Evolutionary conservation across 257 asterid species (phyloP).

Genomic region (Nicotiana knightiana): DNA sequence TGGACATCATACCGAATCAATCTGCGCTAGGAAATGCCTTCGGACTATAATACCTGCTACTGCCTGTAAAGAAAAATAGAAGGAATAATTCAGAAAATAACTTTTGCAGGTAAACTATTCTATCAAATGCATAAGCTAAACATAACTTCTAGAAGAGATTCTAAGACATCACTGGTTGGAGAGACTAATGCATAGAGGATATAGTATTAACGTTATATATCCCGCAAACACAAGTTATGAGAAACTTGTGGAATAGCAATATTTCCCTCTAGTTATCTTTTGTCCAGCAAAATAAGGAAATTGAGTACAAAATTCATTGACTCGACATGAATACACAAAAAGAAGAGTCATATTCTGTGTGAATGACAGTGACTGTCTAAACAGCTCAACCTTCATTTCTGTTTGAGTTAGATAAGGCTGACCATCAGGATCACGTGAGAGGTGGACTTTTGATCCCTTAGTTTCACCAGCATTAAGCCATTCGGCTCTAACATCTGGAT

Average conservation of each 20-base stretch:
- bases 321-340: not conserved
- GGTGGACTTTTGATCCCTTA: slow-evolving; percentile 70
- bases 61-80: slow-evolving; percentile 45
- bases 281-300: no score
- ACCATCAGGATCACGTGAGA: slow-evolving; percentile 95
- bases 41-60: slow-evolving; percentile 75
- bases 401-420: slow-evolving; percentile 85
- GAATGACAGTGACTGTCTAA: not conserved
- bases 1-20: slow-evolving; percentile 64
- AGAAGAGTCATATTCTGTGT: not conserved
- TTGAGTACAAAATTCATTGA: no score
- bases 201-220: not conserved
- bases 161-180: not conserved
- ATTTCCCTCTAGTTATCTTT: no score
- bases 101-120: not conserved
- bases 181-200: not conserved
- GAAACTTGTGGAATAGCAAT: not conserved
- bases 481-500: slow-evolving; percentile 69
- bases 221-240: not conserved
- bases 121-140: not conserved
- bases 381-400: slow-evolving; percentile 70
- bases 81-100: not conserved
- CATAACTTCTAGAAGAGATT: not conserved
- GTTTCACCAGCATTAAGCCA: slow-evolving; percentile 88
- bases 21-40: slow-evolving; percentile 77